Evolutionary conservation across 805 yeast species (phyloP).

Genomic region (Schizosaccharomyces pombe): DNA sequence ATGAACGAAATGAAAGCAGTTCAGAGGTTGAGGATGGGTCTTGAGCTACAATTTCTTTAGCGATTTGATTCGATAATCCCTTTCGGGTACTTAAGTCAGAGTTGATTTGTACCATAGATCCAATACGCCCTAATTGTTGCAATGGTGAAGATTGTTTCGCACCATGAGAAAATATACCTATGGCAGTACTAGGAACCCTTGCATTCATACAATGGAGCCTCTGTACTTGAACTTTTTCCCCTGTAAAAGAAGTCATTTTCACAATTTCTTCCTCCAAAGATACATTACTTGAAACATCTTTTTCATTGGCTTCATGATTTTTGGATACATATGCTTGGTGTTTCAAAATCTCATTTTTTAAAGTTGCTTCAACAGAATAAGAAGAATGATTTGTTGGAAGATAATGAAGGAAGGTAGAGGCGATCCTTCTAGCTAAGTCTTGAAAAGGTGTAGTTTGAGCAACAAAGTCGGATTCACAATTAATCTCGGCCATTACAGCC

Average conservation of each 20-base stretch:
- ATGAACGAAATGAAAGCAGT: not conserved
- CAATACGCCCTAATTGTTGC: not conserved
- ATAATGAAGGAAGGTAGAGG: not conserved
- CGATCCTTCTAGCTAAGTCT: not conserved
- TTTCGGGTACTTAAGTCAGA: not conserved
- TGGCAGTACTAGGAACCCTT: not conserved
- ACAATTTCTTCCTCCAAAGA: too few species aligned
- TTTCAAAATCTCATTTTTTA: not conserved
- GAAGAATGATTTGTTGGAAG: not conserved
- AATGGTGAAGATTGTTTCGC: not conserved
- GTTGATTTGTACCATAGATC: not conserved
- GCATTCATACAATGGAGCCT: not conserved
- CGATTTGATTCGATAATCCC: not conserved
- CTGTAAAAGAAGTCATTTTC: not conserved
- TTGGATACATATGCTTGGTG: not conserved
- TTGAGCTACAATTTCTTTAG: not conserved
- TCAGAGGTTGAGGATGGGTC: not conserved
- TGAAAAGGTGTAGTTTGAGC: conserved; percentile 1
- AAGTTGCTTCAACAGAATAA: not conserved
- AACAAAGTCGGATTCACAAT: conserved; percentile 5
- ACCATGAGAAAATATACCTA: not conserved
- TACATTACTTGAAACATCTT: too few species aligned
- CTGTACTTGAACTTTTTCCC: not conserved
- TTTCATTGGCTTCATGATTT: too few species aligned
- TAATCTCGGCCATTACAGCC: not conserved